Conservation (phyloP, 441 rosid genomes). For the Croton setiger region DNA sequence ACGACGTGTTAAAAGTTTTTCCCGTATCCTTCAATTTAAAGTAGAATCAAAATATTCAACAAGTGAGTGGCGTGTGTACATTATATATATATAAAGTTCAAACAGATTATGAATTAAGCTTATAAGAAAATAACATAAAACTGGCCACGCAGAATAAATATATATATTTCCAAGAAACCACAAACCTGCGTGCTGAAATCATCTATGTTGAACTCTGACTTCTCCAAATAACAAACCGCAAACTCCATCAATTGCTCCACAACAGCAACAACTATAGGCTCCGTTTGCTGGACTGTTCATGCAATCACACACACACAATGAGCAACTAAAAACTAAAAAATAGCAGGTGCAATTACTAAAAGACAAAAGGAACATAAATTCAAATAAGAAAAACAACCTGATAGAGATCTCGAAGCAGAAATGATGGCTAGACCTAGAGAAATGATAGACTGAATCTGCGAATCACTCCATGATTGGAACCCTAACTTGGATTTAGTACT, state of each 20-base stretch:
- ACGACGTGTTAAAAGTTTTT: neutral
- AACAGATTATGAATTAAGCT: neutral
- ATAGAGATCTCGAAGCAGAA: constrained; percentile 69
- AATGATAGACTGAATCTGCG: constrained; percentile 59
- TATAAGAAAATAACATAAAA: neutral
- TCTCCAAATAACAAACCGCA: constrained; percentile 79
- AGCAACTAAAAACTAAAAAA: neutral
- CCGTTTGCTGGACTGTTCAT: constrained; percentile 71
- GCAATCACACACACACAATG: constrained; percentile 7
- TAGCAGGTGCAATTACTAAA: neutral
- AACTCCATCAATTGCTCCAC: constrained; percentile 77
- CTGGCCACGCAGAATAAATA: neutral
- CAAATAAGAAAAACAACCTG: constrained; percentile 38
- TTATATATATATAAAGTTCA: neutral
- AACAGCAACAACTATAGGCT: constrained; percentile 67
- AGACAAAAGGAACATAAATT: neutral
- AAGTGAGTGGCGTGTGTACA: no score
- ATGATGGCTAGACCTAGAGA: constrained; percentile 58
- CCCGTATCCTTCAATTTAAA: neutral
- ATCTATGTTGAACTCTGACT: constrained; percentile 45
- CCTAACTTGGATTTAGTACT: constrained; percentile 22
- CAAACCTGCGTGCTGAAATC: constrained; percentile 75
- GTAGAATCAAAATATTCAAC: no score
- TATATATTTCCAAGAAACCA: constrained; percentile 9
- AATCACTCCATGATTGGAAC: constrained; percentile 66